Percentiles rank a stretch among this genome's conserved stretches.
Evolutionary conservation across 1,284 basidiomycete genomes (phyloP).

Genomic region (Microstroma glucosiphilum): DNA sequence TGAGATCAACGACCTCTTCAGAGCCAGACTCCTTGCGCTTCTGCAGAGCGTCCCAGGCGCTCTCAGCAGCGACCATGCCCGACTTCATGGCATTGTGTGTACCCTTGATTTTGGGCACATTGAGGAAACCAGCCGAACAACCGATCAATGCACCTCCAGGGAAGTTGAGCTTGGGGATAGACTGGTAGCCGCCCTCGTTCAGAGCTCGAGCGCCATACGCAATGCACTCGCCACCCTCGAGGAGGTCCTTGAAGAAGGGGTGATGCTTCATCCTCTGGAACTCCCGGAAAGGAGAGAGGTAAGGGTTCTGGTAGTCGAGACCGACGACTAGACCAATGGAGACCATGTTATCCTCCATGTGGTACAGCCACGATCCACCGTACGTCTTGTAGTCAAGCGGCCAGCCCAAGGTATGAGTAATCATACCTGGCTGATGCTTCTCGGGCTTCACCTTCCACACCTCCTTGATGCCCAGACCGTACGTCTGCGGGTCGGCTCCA

Average conservation of each 20-base stretch:
- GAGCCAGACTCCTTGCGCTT: slow-evolving; percentile 44
- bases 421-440: slow-evolving; percentile 73
- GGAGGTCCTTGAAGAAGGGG: slow-evolving; percentile 75
- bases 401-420: slow-evolving; percentile 91
- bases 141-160: slow-evolving; percentile 92
- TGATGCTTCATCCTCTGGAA: slow-evolving; percentile 98
- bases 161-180: slow-evolving; percentile 84
- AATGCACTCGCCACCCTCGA: slow-evolving; percentile 71
- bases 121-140: slow-evolving; percentile 89
- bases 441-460: slow-evolving; percentile 83
- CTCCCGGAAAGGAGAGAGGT: slow-evolving; percentile 84
- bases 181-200: slow-evolving; percentile 92
- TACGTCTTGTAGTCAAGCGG: slow-evolving; percentile 80
- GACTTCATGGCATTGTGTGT: slow-evolving; percentile 99
- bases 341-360: slow-evolving; percentile 89
- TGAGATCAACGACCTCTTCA: slow-evolving; percentile 62
- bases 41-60: slow-evolving; percentile 65
- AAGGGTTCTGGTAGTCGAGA: slow-evolving; percentile 90
- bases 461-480: slow-evolving; percentile 93
- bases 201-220: slow-evolving; percentile 86
- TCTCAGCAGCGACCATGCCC: slow-evolving; percentile 91
- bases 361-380: slow-evolving; percentile 90
- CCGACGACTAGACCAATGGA: slow-evolving; percentile 87
- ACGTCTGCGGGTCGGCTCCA: slow-evolving; percentile 81
- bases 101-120: slow-evolving; percentile 98